These are phyloP conservation scores for Xylogone sp. DNA, from an alignment of 2,329 filamentous ascomycete genomes.

Conservation along the genomic window DNA sequence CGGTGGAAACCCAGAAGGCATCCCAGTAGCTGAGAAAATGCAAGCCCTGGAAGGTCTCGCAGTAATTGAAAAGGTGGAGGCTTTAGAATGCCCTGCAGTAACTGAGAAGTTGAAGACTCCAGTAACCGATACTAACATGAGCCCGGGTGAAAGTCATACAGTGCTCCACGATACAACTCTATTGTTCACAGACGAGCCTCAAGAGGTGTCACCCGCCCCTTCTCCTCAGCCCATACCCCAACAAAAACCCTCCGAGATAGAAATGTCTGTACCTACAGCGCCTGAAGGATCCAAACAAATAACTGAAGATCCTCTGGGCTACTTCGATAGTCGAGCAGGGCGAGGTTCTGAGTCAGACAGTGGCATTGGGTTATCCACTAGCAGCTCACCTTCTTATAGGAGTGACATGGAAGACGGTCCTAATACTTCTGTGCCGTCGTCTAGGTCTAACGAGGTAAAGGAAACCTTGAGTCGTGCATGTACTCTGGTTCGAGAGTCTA, in stretches of 20 bases:
- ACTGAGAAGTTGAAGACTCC: not conserved
- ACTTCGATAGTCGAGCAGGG: not conserved
- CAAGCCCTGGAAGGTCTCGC: not conserved
- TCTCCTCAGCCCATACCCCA: too few species aligned
- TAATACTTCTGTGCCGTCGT: not conserved
- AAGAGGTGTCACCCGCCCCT: too few species aligned
- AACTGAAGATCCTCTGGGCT: too few species aligned
- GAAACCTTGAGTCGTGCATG: constrained; percentile 10
- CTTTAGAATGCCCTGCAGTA: not conserved
- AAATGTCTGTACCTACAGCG: too few species aligned
- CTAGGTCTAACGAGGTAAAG: not conserved
- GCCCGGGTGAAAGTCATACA: too few species aligned
- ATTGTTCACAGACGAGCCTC: too few species aligned
- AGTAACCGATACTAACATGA: too few species aligned
- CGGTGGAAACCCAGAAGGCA: too few species aligned
- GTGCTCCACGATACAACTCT: too few species aligned
- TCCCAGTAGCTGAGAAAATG: not conserved
- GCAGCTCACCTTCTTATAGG: not conserved
- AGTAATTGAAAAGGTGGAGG: not conserved
- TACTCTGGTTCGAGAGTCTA: constrained; percentile 14
- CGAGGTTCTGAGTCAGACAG: not conserved
- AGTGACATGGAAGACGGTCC: not conserved
- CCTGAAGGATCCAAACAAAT: too few species aligned
- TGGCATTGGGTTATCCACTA: not conserved
- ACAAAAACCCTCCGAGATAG: too few species aligned